Percentiles rank a stretch among this genome's conserved stretches.
Conservation (phyloP, 352 stramenopile genomes). For the Aphanomyces stellatus region DNA sequence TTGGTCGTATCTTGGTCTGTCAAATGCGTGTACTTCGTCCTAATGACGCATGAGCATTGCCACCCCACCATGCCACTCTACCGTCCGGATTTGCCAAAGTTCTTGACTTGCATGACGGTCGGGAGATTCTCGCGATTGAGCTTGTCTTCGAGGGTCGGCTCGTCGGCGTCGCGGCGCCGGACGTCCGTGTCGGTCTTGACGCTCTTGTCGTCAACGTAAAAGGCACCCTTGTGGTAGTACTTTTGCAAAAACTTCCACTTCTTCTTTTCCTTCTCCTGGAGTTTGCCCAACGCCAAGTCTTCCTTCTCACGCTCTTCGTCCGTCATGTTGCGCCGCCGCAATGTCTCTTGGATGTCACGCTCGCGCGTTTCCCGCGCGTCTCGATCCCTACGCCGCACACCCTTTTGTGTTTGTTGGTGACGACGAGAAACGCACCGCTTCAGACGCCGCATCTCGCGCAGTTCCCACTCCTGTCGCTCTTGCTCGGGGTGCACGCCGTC, state of each 20-base stretch:
- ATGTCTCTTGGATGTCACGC: conserved; percentile 83
- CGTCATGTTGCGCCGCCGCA: conserved; percentile 88
- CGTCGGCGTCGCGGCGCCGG: conserved; percentile 82
- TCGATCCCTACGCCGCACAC: conserved; percentile 42
- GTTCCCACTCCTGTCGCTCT: conserved; percentile 90
- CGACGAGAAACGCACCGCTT: conserved; percentile 46
- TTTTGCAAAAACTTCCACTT: conserved; percentile 96
- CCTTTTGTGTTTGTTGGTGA: conserved; percentile 3
- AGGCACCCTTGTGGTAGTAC: conserved; percentile 98
- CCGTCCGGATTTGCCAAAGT: conserved; percentile 95
- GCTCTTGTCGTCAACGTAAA: conserved; percentile 95
- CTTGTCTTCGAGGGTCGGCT: conserved; percentile 88
- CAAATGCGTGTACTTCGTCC: conserved; percentile 97
- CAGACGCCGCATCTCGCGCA: conserved; percentile 90
- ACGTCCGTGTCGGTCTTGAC: conserved; percentile 85
- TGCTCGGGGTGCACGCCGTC: conserved; percentile 82
- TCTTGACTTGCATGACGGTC: conserved; percentile 96
- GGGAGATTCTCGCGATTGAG: conserved; percentile 92
- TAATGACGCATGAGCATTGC: not conserved
- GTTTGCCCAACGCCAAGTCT: conserved; percentile 69
- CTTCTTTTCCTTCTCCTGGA: conserved; percentile 73
- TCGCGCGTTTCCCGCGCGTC: conserved; percentile 68
- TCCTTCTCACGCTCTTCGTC: conserved; percentile 92
- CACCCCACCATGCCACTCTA: conserved; percentile 25
- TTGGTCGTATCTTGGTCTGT: conserved; percentile 95